Evolutionary conservation across 2,329 filamentous ascomycete species (phyloP), one percentile per base, ranked within the genome.

Genomic region (Monilinia vaccinii-corymbosi): DNA sequence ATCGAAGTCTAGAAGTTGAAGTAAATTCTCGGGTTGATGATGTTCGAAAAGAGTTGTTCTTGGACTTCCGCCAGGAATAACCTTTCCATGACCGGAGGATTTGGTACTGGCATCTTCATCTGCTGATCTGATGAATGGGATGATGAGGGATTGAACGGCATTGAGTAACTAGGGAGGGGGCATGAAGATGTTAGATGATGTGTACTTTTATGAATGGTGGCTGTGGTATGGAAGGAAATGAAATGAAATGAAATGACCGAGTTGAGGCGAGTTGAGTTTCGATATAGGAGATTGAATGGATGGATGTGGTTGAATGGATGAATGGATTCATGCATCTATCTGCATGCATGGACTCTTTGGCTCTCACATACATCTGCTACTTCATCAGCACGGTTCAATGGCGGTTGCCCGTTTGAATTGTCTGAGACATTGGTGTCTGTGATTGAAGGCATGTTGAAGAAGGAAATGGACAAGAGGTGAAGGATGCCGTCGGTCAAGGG

Each of bases 41-140:
- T 80, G 75, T 63, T 89, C 79, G 2, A 91, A 81, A 7, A 92
- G 75, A n/a, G 81, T 78, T 51, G 85, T 86, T 53, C 76, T 74
- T 9, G 73, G 68, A 4, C 69, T 71, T 21, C 75, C 77, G 28
- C 72, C 64, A 6, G 72, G 62, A n/a, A 73, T 67, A 13, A 73
- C 69, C 8, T 74, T 67, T 23, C 79, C 75, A 64, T 81, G 77
- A 28, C 84, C 85, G 0, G 78, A 75, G 56, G 74, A 77, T 66
- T 80, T 84, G 8, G 74, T 70, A 2, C 79, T 76, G 23, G 84
- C 81, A 68, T 81, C 76, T 60, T 85, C 78, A 73, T 92, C 88
- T 45, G 88, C 86, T n/a, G 80, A 77, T 62, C 77, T 79, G 67
- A 93, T 84, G 72, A 88, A 91, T 0, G 86, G 85, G 23, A 91